Evolutionary conservation across 2,329 filamentous ascomycete species (phyloP), one percentile per base, ranked within the genome.

Genomic region (Penicillium sp.): DNA sequence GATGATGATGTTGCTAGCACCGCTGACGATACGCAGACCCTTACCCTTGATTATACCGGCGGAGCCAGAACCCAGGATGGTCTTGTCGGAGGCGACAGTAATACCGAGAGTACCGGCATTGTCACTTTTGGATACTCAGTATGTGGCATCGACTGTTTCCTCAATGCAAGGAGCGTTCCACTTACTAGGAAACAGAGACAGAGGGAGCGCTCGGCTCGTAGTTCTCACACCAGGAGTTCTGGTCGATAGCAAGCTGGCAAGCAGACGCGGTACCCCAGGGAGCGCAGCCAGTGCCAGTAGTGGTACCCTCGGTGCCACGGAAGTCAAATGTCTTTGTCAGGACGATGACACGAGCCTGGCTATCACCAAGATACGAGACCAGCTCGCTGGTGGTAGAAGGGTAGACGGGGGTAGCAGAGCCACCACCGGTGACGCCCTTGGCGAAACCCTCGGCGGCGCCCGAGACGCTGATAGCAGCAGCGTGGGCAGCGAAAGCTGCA

Each of bases 211-310:
- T 78, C 57, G 84, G 77, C 75, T 88, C 78, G 73, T 88, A 85
- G 78, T 88, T 87, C 59, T 73, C 78, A 75, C 86, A 89, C 83
- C 84, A 86, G 70, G 80, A 70, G 71, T 87, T 76, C 78, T 85
- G 79, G 78, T 88, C 85, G 73, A 89, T 88, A 65, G 86, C 84
- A 45, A 82, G 68, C 79, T 89, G 86, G 76, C 87, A 86, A 12
- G 62, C 75, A 2, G 82, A 75, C 12, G 72, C 81, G 28, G 84
- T 85, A 40, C 84, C 85, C 76, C 82, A 86, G 26, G 86, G 86
- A 17, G 85, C 82, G 68, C 87, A 89, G 24, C 86, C 86, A 17
- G 79, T 81, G 44, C 74, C 81, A 30, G 79, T 84, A 5, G 78
- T 79, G 8, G 63, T 68, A 42, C 86, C 86, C 73, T 88, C 85